These are phyloP conservation scores for Clausena lansium DNA, from an alignment of 345 rosid genomes.

Conservation along the genomic window DNA sequence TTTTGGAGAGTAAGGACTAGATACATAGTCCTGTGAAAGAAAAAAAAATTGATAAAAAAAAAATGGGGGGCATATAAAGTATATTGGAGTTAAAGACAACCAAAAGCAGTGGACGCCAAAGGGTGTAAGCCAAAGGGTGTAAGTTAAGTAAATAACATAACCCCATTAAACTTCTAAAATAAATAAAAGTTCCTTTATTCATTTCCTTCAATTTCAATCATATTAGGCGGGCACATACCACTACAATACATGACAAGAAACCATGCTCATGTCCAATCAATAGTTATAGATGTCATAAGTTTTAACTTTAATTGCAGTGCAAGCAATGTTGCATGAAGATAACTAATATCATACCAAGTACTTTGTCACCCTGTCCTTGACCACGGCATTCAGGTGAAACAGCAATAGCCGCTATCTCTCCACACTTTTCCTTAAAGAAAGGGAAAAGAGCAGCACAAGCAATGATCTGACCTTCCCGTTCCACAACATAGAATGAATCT, in stretches of 20 bases:
- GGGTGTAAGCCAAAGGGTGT: background rate
- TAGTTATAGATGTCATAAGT: background rate
- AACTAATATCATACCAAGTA: constrained; percentile 56
- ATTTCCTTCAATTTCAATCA: background rate
- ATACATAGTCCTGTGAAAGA: background rate
- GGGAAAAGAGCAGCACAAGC: constrained; percentile 96
- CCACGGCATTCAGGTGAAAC: constrained; percentile 93
- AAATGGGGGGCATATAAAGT: background rate
- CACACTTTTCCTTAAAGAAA: constrained; percentile 72
- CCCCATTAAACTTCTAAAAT: background rate
- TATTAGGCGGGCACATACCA: background rate
- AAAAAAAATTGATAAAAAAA: background rate
- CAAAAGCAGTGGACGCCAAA: background rate
- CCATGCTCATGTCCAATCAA: background rate
- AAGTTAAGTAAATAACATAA: background rate
- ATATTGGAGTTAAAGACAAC: background rate
- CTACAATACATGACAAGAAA: background rate
- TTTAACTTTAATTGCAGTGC: background rate
- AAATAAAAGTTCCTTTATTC: background rate
- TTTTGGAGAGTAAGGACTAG: background rate
- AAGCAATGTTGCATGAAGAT: background rate
- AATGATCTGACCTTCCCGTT: constrained; percentile 89
- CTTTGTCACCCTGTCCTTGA: constrained; percentile 95
- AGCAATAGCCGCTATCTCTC: constrained; percentile 93
- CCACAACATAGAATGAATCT: constrained; percentile 68